A percentile compares a stretch with the other conserved stretches of the same genome.
Conservation (phyloP, 2,329 filamentous ascomycete genomes). For the Apiospora rasikravindrae region DNA sequence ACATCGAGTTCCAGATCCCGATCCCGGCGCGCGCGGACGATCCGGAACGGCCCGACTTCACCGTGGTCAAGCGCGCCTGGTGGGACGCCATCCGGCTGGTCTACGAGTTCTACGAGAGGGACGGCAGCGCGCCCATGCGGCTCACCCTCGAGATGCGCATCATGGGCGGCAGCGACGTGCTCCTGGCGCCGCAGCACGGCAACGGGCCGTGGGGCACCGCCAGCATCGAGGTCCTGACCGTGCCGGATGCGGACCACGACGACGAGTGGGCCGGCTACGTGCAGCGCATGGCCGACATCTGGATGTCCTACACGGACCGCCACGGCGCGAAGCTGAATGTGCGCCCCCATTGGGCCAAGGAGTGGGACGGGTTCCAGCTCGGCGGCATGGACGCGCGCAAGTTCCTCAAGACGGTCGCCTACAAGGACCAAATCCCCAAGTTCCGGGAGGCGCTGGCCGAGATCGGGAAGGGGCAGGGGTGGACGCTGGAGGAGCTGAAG, state of each 20-base stretch:
- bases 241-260: slow-evolving; percentile 43
- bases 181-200: slow-evolving; percentile 50
- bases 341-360: slow-evolving; percentile 54
- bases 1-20: slow-evolving; percentile 51
- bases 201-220: slow-evolving; percentile 46
- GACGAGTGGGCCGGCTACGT: slow-evolving; percentile 46
- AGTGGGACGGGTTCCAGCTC: slow-evolving; percentile 40
- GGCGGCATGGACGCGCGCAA: slow-evolving; percentile 14
- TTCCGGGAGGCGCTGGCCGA: slow-evolving; percentile 40
- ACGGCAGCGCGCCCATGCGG: slow-evolving; percentile 42
- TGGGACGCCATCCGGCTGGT: slow-evolving; percentile 54
- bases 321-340: slow-evolving; percentile 40
- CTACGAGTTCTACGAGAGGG: slow-evolving; percentile 43
- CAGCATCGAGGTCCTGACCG: slow-evolving; percentile 49
- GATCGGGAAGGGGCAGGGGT: slow-evolving; percentile 46
- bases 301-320: slow-evolving; percentile 44
- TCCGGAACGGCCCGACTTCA: slow-evolving; percentile 45
- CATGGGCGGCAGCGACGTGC: slow-evolving; percentile 46
- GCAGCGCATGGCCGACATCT: slow-evolving; percentile 47
- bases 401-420: slow-evolving; percentile 43
- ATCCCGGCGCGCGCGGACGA: slow-evolving; percentile 40
- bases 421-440: slow-evolving; percentile 43
- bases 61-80: slow-evolving; percentile 51
- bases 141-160: slow-evolving; percentile 51
- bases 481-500: slow-evolving; percentile 44